Conservation (phyloP, 805 yeast genomes). For the Teunomyces panamensis region DNA sequence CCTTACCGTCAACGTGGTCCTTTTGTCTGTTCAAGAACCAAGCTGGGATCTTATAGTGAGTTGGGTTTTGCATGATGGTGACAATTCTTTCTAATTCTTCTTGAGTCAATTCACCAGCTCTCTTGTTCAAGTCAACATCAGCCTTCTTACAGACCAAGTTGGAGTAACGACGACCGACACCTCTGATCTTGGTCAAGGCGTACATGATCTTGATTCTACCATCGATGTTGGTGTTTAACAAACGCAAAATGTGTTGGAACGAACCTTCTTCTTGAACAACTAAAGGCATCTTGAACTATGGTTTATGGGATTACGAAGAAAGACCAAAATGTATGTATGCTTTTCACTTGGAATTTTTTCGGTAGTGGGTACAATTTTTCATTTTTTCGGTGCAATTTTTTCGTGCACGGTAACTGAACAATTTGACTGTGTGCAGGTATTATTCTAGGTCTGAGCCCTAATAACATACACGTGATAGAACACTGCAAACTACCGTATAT, state of each 20-base stretch:
- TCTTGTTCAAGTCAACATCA: constrained; percentile 95
- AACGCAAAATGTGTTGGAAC: constrained; percentile 99
- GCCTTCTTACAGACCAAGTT: constrained; percentile 99
- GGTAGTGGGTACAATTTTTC: constrained; percentile 2
- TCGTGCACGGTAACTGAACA: neutral
- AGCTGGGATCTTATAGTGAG: constrained; percentile 98
- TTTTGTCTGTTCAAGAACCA: constrained; percentile 99
- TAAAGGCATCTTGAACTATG: constrained; percentile 71
- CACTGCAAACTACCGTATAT: neutral
- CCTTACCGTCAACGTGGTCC: constrained; percentile 98
- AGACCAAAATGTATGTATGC: constrained; percentile 15
- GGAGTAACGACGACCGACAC: constrained; percentile 99
- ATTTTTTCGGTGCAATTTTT: constrained; percentile 4
- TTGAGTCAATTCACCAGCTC: constrained; percentile 99
- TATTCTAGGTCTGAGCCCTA: constrained; percentile 7
- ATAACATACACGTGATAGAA: constrained; percentile 7
- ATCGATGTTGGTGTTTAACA: constrained; percentile 99
- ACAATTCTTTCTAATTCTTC: constrained; percentile 99
- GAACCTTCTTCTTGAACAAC: constrained; percentile 99
- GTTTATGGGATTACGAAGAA: constrained; percentile 11
- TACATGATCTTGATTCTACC: constrained; percentile 99
- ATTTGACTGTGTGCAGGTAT: neutral
- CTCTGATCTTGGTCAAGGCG: constrained; percentile 99
- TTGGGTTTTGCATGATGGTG: constrained; percentile 99
- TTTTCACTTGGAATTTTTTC: constrained; percentile 14